Evolutionary conservation across 1,284 basidiomycete genomes (phyloP), one percentile per base, ranked within the genome.

Genomic region (Anthracocystis setariae): DNA sequence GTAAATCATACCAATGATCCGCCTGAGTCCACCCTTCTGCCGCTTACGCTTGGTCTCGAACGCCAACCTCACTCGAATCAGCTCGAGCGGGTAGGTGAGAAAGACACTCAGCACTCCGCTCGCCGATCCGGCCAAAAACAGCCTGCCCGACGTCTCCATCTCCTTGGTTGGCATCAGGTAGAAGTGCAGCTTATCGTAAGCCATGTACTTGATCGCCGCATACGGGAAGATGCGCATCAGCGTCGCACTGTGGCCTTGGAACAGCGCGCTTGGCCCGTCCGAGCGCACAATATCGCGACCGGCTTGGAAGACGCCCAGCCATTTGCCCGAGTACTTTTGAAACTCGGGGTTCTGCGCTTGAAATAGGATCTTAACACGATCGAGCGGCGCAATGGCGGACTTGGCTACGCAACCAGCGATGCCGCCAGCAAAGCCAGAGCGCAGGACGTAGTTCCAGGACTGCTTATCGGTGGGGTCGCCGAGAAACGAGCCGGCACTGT

Each of bases 281-380:
- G 90, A 80, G 5, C 82, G 83, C 79, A 93, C 93, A 73, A 99
- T 97, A 64, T 89, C 87, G 27, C 85, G 85, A n/a, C 88, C 90
- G 20, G 96, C 96, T 56, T 88, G 86, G 76, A 92, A 89, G 17
- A 93, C 89, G 32, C 96, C 93, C 67, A 88, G 88, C 90, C 92
- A 94, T 20, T 90, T 87, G 44, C 92, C 92, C 91, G 71, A 58
- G 85, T 95, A 98, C 84, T 94, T 92, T 81, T 89, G 88, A 81
- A 92, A 99, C 68, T 98, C 94, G 2, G 92, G 92, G 83, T 96
- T 96, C 9, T 92, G 93, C 0, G 96, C 93, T 83, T 99, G 96
- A 82, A 98, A 98, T 52, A 99, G 88, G 77, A 99, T 99, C 86
- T 99, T 99, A 79, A 99, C 94, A 76, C 96, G 88, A 83, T 99